Evolutionary conservation across 805 yeast species (phyloP), one percentile per base, ranked within the genome.

Genomic region (Pichia manshurica): DNA sequence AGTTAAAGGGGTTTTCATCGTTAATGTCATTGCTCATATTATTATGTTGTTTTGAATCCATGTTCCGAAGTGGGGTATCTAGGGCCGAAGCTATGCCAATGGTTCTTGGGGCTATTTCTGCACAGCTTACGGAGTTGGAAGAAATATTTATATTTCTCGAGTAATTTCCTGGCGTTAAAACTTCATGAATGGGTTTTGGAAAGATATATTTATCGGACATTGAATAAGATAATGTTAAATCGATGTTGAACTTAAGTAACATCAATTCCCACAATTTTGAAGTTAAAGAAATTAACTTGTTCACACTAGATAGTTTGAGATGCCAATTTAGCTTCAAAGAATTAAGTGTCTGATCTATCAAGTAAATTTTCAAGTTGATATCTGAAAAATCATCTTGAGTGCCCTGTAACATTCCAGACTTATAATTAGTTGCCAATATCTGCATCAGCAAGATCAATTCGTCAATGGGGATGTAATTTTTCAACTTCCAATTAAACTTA

Each of bases 391-490:
- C 20, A 20, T 43, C 42, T 47, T 57, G 57, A 36, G 59, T 49
- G 10, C 37, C 34, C 28, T 57, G 61, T 8, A 20, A 29, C 15
- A 67, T 48, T 1, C 57, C 58, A 16, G 34, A 20, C 48, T 74
- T 74, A 57, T 78, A 66, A 57, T 79, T 81, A 7, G 78, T 74
- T 2, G 77, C 71, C 43, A 79, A 67, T 29, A 79, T 75, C 13
- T 77, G 74, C 53, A 77, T 66, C 50, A 78, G 63, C 45, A 79
- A 59, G 13, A 78, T 74, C 15, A 79, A 70, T 7, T 81, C 77
- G 60, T 79, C 83, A 44, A 79, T 66, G 3, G 85, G 85, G 42
- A 79, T 71, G n/a, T 78, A 76, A 39, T 81, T 67, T 56, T 79
- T 73, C 42, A 79, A 69, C 52, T 78, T 79, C 84, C 84, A 79